Evolutionary conservation across 2,329 filamentous ascomycete species (phyloP), one percentile per base, ranked within the genome.

Genomic region (Hypoxylon sp.): DNA sequence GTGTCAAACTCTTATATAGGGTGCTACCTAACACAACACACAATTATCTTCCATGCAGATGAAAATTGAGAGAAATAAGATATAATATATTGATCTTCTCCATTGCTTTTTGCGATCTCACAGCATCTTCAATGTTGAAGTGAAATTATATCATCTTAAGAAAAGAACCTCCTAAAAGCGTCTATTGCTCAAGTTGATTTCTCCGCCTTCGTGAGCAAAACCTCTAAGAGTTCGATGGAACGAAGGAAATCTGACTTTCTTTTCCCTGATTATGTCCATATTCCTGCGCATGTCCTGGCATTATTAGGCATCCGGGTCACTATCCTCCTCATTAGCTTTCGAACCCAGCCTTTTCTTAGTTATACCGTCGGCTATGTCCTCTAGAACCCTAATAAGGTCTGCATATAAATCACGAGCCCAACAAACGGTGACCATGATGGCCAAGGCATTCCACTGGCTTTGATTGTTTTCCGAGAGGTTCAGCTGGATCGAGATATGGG

Each of bases 381-480:
- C n/a, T 8, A 62, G 57, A n/a, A 61, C 50, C 8, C 59, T 54
- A 28, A 62, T 59, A 13, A 66, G 26, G 8, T 59, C 54, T 47
- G 66, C 61, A 10, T 70, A 68, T 58, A 64, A 55, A 50, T 76
- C 74, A 34, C 74, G 72, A 15, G 74, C 74, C 73, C 73, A 76
- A 37, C 74, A 76, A 22, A 76, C 64, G 15, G 73, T 75, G 11
- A 71, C 71, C 68, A 76, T 68, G 49, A 76, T 72, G 17, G 72
- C 73, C 46, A 76, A 55, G 11, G 74, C 72, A 26, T 76, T 75
- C 74, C 74, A 76, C 48, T 75, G 72, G 17, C 73, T 68, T 56
- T 76, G 74, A 41, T 70, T 74, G 26, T 56, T 56, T 56, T 75
- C 72, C 19, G 68, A 72, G 67, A 76, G 70, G 51, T 74, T 72